Evolutionary conservation across 495 filamentous ascomycete genomes (phyloP).

Genomic region (Penicillium desertorum): DNA sequence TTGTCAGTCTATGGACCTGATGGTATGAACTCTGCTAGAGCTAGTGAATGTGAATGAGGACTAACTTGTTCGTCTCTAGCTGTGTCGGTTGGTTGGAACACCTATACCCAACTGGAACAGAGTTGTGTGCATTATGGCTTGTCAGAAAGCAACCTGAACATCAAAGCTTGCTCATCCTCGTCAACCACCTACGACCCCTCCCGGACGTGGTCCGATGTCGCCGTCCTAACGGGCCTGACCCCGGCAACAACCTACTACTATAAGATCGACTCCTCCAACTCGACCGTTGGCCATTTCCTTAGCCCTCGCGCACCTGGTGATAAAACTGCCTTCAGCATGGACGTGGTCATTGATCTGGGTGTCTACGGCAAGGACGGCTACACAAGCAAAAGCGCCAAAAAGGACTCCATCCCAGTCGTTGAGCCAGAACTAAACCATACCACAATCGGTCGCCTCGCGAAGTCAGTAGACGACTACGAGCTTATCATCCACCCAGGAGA

Average conservation of each 20-base stretch:
- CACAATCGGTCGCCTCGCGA: slow-evolving; percentile 57
- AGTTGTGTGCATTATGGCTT: slow-evolving; percentile 50
- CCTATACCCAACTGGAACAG: slow-evolving; percentile 37
- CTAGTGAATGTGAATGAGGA: not conserved
- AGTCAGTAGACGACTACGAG: slow-evolving; percentile 58
- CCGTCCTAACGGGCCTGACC: slow-evolving; percentile 39
- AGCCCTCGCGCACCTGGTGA: slow-evolving; percentile 54
- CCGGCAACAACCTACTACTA: slow-evolving; percentile 55
- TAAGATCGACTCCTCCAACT: slow-evolving; percentile 57
- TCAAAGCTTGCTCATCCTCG: slow-evolving; percentile 32
- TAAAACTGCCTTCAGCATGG: slow-evolving; percentile 44
- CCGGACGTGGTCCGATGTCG: slow-evolving; percentile 52
- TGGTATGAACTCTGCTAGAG: slow-evolving; percentile 35
- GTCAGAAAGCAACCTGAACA: slow-evolving; percentile 28
- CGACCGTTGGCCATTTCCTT: slow-evolving; percentile 53
- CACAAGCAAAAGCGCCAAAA: slow-evolving; percentile 52
- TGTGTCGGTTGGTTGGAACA: slow-evolving; percentile 59
- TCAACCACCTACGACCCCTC: slow-evolving; percentile 52
- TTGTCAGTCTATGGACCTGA: slow-evolving; percentile 56
- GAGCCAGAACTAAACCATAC: slow-evolving; percentile 60
- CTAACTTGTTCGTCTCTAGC: slow-evolving; percentile 30
- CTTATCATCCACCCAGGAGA: slow-evolving; percentile 58
- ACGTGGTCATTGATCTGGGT: slow-evolving; percentile 55
- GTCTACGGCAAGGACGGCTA: slow-evolving; percentile 58
- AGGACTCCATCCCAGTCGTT: slow-evolving; percentile 51